Percentiles rank a stretch among this genome's conserved stretches.
phyloP scores from a whole-genome alignment of 2,329 filamentous ascomycete genomes.

The Rachicladosporium sp. region DNA sequence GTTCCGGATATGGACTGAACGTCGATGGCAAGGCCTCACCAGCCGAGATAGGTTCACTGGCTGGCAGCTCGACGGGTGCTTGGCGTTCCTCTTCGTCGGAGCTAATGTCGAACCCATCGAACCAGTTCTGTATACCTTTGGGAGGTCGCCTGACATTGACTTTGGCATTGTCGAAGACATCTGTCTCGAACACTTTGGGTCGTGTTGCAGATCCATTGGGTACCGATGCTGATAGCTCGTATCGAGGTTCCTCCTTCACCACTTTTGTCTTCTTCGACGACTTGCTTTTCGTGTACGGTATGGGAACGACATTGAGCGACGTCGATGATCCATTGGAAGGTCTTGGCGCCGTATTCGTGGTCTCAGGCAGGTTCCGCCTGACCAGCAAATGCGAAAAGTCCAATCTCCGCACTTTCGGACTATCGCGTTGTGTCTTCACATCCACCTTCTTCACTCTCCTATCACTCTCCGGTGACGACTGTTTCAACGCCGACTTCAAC shows the following conservation, averaged over 20 bases:
- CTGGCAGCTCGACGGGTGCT: slow-evolving; percentile 13
- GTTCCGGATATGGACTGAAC: slow-evolving; percentile 7
- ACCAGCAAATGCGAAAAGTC: slow-evolving; percentile 2
- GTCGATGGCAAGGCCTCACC: slow-evolving; percentile 10
- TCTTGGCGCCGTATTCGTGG: background rate
- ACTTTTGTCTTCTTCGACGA: slow-evolving; percentile 17
- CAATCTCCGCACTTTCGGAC: slow-evolving; percentile 1
- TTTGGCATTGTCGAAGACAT: slow-evolving; percentile 35
- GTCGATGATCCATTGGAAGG: background rate
- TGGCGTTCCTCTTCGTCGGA: slow-evolving; percentile 15
- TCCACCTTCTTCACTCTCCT: slow-evolving; percentile 6
- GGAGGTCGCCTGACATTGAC: slow-evolving; percentile 35
- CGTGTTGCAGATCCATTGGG: slow-evolving; percentile 5
- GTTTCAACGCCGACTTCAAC: slow-evolving; percentile 7
- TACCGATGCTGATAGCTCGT: slow-evolving; percentile 2
- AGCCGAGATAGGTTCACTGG: slow-evolving; percentile 6
- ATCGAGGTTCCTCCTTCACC: background rate
- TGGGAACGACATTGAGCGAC: slow-evolving; percentile 1
- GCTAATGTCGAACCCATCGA: slow-evolving; percentile 30
- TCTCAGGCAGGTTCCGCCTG: background rate
- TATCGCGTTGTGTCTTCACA: slow-evolving; percentile 5
- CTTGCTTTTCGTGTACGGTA: slow-evolving; percentile 7
- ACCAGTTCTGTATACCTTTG: slow-evolving; percentile 39
- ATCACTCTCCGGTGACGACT: slow-evolving; percentile 1
- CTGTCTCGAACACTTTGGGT: slow-evolving; percentile 21